Evolutionary conservation across 2,329 filamentous ascomycete genomes (phyloP).

Genomic region (Trichophaea hybrida): DNA sequence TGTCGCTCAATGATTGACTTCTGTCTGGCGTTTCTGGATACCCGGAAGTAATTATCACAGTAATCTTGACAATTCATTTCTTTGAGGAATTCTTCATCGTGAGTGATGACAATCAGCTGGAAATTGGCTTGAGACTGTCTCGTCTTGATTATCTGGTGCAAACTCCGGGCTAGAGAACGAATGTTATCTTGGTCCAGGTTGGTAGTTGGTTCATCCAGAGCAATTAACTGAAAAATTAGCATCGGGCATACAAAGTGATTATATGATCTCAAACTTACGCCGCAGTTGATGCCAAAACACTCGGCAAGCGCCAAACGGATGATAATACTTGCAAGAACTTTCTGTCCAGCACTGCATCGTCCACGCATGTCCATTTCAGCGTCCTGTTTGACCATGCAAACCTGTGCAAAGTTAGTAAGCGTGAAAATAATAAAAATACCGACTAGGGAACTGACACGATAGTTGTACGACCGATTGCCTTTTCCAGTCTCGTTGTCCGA

Average conservation of each 20-base stretch:
- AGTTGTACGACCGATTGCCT: conserved; percentile 80
- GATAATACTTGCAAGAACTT: conserved; percentile 91
- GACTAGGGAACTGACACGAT: conserved; percentile 43
- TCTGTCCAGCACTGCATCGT: conserved; percentile 89
- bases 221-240: conserved; percentile 47
- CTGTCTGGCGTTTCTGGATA: conserved; percentile 68
- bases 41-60: conserved; percentile 78
- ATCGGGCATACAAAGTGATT: conserved; percentile 2
- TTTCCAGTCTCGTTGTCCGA: conserved; percentile 69
- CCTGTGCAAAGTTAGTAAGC: conserved; percentile 22
- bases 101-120: conserved; percentile 95
- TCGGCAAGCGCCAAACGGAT: conserved; percentile 92
- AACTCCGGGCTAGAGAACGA: conserved; percentile 64
- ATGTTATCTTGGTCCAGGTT: conserved; percentile 96
- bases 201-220: conserved; percentile 92
- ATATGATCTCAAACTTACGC: conserved; percentile 33
- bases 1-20: conserved; percentile 69
- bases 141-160: conserved; percentile 74
- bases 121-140: conserved; percentile 83
- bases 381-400: conserved; percentile 95
- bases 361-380: conserved; percentile 99
- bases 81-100: conserved; percentile 89
- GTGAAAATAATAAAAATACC: not conserved
- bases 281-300: conserved; percentile 91
- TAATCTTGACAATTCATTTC: conserved; percentile 93